phyloP scores from a whole-genome alignment of 176 grass and related monocot species.

The Stipa capillata region DNA sequence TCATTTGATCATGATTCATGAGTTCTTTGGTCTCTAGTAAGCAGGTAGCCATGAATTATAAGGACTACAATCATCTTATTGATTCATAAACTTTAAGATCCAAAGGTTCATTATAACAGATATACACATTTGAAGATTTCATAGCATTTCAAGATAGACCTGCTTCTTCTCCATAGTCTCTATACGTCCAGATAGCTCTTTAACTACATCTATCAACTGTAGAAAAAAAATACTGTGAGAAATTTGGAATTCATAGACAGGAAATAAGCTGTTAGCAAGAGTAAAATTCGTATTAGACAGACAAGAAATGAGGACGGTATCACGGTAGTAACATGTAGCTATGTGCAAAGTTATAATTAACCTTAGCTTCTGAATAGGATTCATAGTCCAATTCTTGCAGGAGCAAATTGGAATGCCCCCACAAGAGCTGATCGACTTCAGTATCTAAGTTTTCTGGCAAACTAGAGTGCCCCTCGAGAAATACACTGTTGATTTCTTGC shows the following conservation, averaged over 20 bases:
- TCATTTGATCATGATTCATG: neutral
- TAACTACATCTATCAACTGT: slow-evolving; percentile 42
- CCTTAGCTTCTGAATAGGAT: slow-evolving; percentile 26
- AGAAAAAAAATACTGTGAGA: slow-evolving; percentile 11
- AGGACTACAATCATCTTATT: neutral
- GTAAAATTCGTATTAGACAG: neutral
- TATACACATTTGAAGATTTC: neutral
- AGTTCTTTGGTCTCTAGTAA: neutral
- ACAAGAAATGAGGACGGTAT: neutral
- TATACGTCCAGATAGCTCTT: slow-evolving; percentile 42
- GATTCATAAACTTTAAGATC: neutral
- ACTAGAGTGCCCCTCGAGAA: slow-evolving; percentile 15
- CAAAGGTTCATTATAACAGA: neutral
- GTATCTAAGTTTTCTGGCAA: slow-evolving; percentile 43
- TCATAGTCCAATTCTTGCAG: slow-evolving; percentile 19
- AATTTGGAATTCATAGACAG: neutral
- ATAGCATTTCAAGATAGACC: slow-evolving; percentile 32
- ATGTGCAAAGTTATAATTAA: slow-evolving; percentile 12
- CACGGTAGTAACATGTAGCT: neutral
- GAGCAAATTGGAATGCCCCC: slow-evolving; percentile 14
- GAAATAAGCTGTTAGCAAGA: neutral
- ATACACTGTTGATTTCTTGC: neutral
- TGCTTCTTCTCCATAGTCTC: slow-evolving; percentile 49
- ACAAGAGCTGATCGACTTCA: slow-evolving; percentile 8
- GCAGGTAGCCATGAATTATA: neutral